Evolutionary conservation across 2,329 filamentous ascomycete species (phyloP).

Genomic region (Sclerotinia borealis): DNA sequence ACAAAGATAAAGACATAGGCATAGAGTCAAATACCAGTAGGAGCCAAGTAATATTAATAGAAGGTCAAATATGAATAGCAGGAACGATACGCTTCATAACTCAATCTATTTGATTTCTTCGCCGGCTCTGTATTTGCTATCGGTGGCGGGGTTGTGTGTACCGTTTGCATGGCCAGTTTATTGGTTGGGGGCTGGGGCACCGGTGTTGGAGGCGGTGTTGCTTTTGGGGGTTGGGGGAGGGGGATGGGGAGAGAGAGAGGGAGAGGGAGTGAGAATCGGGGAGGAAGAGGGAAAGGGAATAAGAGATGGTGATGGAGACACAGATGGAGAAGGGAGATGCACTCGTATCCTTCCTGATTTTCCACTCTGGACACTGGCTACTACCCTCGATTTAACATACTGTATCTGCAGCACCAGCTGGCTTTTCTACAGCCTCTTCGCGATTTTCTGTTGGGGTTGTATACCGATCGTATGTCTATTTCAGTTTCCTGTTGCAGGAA

Average conservation of each 20-base stretch:
- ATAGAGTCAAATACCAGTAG: too few species aligned
- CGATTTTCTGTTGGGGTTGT: slow-evolving; percentile 37
- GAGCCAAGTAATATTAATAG: too few species aligned
- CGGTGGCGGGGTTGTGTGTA: background rate
- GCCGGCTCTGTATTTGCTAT: background rate
- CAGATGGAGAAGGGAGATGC: too few species aligned
- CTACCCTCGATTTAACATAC: slow-evolving; percentile 42
- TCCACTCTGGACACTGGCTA: slow-evolving; percentile 42
- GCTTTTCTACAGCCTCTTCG: slow-evolving; percentile 43
- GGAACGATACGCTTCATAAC: background rate
- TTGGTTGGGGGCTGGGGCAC: slow-evolving; percentile 39
- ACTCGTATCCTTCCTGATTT: slow-evolving; percentile 38
- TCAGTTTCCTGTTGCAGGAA: slow-evolving; percentile 35
- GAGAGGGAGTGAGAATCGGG: background rate
- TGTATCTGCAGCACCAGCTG: slow-evolving; percentile 45
- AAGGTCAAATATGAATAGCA: too few species aligned
- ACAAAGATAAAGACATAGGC: too few species aligned
- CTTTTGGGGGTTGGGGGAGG: background rate
- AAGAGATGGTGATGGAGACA: too few species aligned
- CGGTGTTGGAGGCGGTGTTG: slow-evolving; percentile 33
- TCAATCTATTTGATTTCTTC: background rate
- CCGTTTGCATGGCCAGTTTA: slow-evolving; percentile 26
- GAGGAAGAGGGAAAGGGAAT: background rate
- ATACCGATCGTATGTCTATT: slow-evolving; percentile 40
- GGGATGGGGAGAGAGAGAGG: slow-evolving; percentile 10